A percentile compares a stretch with the other conserved stretches of the same genome.
These are phyloP conservation scores for Crucibulum laeve DNA, from an alignment of 768 basidiomycete species.

Conservation along the genomic window DNA sequence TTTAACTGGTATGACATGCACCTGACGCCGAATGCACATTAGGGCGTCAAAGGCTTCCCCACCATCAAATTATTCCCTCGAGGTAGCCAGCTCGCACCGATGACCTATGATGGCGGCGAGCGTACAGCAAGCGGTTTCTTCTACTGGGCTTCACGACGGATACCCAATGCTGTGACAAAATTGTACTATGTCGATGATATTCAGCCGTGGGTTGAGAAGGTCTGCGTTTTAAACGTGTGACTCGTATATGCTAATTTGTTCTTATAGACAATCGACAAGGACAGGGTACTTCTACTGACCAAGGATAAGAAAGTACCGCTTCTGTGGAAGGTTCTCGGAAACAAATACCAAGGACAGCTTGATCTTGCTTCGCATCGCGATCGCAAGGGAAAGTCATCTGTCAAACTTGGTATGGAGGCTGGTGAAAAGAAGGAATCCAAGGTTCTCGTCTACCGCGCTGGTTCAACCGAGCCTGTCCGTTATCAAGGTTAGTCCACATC, in stretches of 20 bases:
- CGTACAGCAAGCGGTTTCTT: conserved; percentile 71
- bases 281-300: conserved; percentile 65
- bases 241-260: background rate
- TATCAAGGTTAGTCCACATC: conserved; percentile 58
- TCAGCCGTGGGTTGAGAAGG: conserved; percentile 64
- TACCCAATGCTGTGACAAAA: conserved; percentile 69
- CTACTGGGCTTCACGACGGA: conserved; percentile 68
- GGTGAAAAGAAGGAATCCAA: conserved; percentile 55
- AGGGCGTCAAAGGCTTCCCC: conserved; percentile 88
- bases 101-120: conserved; percentile 63
- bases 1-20: no score
- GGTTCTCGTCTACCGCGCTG: conserved; percentile 66
- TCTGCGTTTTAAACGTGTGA: conserved; percentile 21
- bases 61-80: conserved; percentile 90
- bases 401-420: conserved; percentile 53
- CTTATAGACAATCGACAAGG: conserved; percentile 28
- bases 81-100: conserved; percentile 56
- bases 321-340: conserved; percentile 76
- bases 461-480: conserved; percentile 47
- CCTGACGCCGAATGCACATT: no score
- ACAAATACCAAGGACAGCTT: conserved; percentile 63
- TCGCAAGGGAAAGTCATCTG: conserved; percentile 55
- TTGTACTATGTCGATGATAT: conserved; percentile 55
- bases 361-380: conserved; percentile 64
- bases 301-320: conserved; percentile 75